Conservation (phyloP, 2,329 filamentous ascomycete genomes). For the Fusarium lyarnte region DNA sequence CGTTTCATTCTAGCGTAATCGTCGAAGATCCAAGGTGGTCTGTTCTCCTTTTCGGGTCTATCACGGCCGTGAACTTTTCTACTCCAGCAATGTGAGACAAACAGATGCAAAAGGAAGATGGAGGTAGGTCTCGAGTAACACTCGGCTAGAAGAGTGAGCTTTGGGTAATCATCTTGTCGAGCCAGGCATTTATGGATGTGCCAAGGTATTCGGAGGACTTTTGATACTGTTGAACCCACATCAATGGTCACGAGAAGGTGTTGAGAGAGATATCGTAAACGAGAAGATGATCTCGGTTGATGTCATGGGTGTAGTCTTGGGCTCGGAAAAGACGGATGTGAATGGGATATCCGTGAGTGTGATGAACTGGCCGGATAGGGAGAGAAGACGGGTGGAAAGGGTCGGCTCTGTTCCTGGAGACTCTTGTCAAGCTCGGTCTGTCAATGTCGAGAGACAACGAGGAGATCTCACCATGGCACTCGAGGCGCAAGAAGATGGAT, state of each 20-base stretch:
- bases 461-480: neutral
- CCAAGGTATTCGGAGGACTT: constrained; percentile 1
- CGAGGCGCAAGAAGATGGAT: neutral
- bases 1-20: constrained; percentile 12
- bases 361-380: too few relatives aligned
- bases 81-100: neutral
- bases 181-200: neutral
- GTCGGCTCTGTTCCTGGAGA: neutral
- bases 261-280: neutral
- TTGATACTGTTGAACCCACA: constrained; percentile 7
- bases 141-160: neutral
- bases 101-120: neutral
- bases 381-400: neutral
- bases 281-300: neutral
- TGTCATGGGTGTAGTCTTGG: neutral
- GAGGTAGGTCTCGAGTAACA: constrained; percentile 1
- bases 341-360: neutral
- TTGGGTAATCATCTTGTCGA: neutral
- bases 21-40: constrained; percentile 4
- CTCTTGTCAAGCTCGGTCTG: neutral
- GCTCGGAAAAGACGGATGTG: constrained; percentile 10
- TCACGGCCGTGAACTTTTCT: neutral
- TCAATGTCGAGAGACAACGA: neutral
- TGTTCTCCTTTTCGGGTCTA: neutral
- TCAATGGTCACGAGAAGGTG: constrained; percentile 12